A percentile compares a stretch with the other conserved stretches of the same genome.
Conservation (phyloP, 2,329 filamentous ascomycete genomes). For the Exserohilum rostratum region DNA sequence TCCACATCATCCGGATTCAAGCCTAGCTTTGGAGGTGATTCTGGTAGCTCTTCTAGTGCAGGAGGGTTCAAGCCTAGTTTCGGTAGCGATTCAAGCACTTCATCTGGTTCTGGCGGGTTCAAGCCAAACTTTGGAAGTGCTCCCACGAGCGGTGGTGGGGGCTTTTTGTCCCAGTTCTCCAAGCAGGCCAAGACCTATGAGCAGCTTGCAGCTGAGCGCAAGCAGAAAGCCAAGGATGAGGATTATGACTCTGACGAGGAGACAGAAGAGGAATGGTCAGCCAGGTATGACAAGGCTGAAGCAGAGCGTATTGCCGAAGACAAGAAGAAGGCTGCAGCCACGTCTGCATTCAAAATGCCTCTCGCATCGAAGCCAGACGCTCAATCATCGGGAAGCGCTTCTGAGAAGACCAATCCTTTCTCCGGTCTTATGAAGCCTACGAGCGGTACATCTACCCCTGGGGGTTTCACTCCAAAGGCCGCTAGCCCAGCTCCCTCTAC, state of each 20-base stretch:
- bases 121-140: conserved; percentile 16
- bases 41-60: background rate
- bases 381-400: conserved; percentile 6
- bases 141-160: conserved; percentile 19
- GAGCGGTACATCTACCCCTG: conserved; percentile 32
- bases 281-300: conserved; percentile 39
- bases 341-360: conserved; percentile 28
- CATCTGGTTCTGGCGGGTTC: conserved; percentile 11
- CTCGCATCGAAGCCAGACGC: conserved; percentile 2
- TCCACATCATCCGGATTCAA: conserved; percentile 12
- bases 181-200: conserved; percentile 40
- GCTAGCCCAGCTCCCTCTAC: conserved; percentile 41
- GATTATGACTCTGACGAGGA: conserved; percentile 48
- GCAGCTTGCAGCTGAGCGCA: conserved; percentile 41
- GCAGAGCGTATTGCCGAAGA: conserved; percentile 37
- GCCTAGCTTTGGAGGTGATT: conserved; percentile 17
- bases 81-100: conserved; percentile 14
- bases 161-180: conserved; percentile 39
- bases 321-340: conserved; percentile 30
- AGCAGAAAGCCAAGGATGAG: conserved; percentile 43
- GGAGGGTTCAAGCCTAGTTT: conserved; percentile 24
- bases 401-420: conserved; percentile 22
- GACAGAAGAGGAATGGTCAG: conserved; percentile 42
- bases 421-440: conserved; percentile 25
- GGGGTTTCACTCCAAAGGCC: conserved; percentile 31